Conservation (phyloP, 768 basidiomycete genomes). For the Mrakia blollopis region DNA sequence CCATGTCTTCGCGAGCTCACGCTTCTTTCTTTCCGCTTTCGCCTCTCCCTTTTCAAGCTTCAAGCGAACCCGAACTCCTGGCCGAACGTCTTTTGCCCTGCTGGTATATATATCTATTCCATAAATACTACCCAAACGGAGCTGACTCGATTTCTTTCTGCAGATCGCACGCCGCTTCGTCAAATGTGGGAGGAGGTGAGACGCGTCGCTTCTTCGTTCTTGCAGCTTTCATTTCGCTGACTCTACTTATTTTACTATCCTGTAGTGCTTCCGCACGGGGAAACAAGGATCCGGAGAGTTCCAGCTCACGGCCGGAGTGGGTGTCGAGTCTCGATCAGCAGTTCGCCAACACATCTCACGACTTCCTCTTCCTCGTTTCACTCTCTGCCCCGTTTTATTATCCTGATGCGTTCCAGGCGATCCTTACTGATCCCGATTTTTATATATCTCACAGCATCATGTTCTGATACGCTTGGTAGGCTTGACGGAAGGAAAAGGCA, state of each 20-base stretch:
- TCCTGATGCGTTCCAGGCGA: not conserved
- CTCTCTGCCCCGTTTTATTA: not conserved
- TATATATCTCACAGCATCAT: not conserved
- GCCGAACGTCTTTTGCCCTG: not conserved
- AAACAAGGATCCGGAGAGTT: conserved; percentile 7
- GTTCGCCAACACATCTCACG: not conserved
- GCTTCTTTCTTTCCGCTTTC: too few species aligned
- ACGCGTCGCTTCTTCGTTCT: not conserved
- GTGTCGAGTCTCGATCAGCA: not conserved
- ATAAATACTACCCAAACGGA: too few species aligned
- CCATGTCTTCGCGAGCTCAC: not conserved
- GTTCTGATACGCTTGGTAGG: conserved; percentile 10
- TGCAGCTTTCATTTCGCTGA: not conserved
- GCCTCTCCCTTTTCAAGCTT: not conserved
- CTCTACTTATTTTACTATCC: not conserved
- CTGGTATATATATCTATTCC: not conserved
- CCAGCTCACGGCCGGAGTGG: not conserved
- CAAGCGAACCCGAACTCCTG: conserved; percentile 3
- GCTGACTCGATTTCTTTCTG: not conserved
- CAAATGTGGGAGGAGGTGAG: conserved; percentile 19
- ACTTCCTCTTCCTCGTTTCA: not conserved
- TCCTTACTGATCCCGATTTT: not conserved
- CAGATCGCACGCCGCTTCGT: conserved; percentile 5
- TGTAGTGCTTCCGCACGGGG: not conserved
- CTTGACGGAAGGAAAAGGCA: conserved; percentile 2